Evolutionary conservation across 1,284 basidiomycete genomes (phyloP).

Genomic region (Erythrobasidium hasegawianum): DNA sequence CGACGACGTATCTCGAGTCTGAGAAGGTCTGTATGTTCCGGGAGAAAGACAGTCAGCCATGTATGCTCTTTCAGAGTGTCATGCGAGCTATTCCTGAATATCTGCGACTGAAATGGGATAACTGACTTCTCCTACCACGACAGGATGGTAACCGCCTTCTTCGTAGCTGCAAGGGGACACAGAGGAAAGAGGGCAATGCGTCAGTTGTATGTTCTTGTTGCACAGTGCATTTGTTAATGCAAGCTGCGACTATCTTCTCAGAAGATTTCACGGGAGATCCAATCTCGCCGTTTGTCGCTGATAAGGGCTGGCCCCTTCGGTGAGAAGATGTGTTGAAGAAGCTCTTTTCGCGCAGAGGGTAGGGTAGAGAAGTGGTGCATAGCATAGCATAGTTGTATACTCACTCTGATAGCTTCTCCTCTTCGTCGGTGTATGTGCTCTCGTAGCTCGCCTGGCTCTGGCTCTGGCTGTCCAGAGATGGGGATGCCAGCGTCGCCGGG

Average conservation of each 20-base stretch:
- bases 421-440: constrained; percentile 45
- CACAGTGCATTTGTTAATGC: no score
- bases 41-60: background rate
- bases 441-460: constrained; percentile 36
- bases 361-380: no score
- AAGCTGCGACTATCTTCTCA: no score
- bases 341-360: background rate
- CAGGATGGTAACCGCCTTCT: constrained; percentile 90
- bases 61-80: background rate
- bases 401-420: constrained; percentile 45
- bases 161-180: constrained; percentile 57
- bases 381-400: background rate
- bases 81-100: background rate
- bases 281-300: no score
- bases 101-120: background rate
- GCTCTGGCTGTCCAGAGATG: constrained; percentile 10
- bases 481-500: constrained; percentile 1
- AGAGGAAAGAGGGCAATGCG: background rate
- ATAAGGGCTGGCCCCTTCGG: no score
- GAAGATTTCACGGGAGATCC: no score
- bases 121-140: constrained; percentile 72
- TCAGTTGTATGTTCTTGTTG: background rate
- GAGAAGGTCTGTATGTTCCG: constrained; percentile 65
- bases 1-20: constrained; percentile 80
- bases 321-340: no score